Evolutionary conservation across 2,329 filamentous ascomycete genomes (phyloP).

Genomic region (Penicillium aurantiogriseum): DNA sequence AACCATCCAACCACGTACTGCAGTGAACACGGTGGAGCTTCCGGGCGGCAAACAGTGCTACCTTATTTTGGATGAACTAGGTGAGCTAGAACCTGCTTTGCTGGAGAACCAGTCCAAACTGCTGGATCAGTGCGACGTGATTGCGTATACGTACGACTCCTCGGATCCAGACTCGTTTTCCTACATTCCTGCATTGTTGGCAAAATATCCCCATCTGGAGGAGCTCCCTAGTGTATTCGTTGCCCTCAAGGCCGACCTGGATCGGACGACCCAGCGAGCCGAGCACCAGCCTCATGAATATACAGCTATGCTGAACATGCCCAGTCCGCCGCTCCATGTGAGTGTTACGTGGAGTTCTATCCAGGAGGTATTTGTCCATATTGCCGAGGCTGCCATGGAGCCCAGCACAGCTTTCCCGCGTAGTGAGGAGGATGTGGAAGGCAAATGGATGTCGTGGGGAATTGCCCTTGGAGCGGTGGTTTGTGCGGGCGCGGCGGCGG

Average conservation of each 20-base stretch:
- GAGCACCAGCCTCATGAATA: slow-evolving; percentile 92
- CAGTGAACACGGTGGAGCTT: slow-evolving; percentile 94
- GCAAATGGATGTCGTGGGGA: slow-evolving; percentile 81
- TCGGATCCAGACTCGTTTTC: slow-evolving; percentile 94
- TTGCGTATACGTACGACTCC: slow-evolving; percentile 96
- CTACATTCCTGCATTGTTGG: slow-evolving; percentile 79
- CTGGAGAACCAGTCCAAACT: slow-evolving; percentile 83
- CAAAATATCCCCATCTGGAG: slow-evolving; percentile 77
- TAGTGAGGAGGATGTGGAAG: slow-evolving; percentile 73
- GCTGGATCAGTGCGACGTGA: slow-evolving; percentile 84
- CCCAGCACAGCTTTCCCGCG: slow-evolving; percentile 87
- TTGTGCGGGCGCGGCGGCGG: slow-evolving; percentile 57
- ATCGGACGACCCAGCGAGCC: slow-evolving; percentile 93
- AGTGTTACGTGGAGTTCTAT: slow-evolving; percentile 94
- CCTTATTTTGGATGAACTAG: slow-evolving; percentile 90
- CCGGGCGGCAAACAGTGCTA: slow-evolving; percentile 97
- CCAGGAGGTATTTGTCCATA: slow-evolving; percentile 84
- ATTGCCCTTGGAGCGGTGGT: slow-evolving; percentile 74
- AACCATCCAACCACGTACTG: slow-evolving; percentile 89
- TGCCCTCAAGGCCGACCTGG: slow-evolving; percentile 89
- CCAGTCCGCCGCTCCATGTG: slow-evolving; percentile 80
- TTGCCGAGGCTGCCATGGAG: slow-evolving; percentile 89
- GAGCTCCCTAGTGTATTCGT: slow-evolving; percentile 89
- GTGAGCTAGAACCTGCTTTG: slow-evolving; percentile 91
- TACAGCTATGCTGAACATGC: slow-evolving; percentile 80